Conservation (phyloP, 148 eudicot genomes). For the Bassia scoparia region DNA sequence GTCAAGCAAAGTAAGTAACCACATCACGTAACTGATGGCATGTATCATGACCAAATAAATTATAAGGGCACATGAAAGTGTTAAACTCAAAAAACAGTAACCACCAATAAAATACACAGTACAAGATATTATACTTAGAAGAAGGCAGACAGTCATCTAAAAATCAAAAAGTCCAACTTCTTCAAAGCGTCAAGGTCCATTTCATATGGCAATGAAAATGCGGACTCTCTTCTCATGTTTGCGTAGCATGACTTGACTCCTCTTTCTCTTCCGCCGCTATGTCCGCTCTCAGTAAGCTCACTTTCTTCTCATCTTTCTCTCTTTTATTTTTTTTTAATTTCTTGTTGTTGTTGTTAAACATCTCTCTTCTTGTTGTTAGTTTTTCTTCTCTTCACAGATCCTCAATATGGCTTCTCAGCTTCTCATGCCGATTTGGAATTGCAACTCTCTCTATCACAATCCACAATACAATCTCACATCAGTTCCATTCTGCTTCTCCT, state of each 20-base stretch:
- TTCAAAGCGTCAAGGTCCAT: no score
- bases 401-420: neutral
- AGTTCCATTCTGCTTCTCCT: neutral
- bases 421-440: neutral
- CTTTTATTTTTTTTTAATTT: conserved; percentile 5
- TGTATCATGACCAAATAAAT: no score
- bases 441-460: conserved; percentile 8
- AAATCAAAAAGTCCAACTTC: no score
- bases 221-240: neutral
- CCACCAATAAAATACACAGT: no score
- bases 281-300: conserved; percentile 6
- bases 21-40: no score
- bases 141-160: no score
- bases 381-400: no score
- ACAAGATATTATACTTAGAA: no score
- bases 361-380: neutral
- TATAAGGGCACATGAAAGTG: no score
- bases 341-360: neutral
- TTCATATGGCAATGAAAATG: neutral
- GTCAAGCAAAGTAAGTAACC: no score
- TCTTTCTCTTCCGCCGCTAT: conserved; percentile 14
- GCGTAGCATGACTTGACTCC: neutral
- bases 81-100: no score
- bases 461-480: no score
- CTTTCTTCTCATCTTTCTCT: neutral